phyloP scores from a whole-genome alignment of 257 asterid genomes.

The Fraxinus anomala region DNA sequence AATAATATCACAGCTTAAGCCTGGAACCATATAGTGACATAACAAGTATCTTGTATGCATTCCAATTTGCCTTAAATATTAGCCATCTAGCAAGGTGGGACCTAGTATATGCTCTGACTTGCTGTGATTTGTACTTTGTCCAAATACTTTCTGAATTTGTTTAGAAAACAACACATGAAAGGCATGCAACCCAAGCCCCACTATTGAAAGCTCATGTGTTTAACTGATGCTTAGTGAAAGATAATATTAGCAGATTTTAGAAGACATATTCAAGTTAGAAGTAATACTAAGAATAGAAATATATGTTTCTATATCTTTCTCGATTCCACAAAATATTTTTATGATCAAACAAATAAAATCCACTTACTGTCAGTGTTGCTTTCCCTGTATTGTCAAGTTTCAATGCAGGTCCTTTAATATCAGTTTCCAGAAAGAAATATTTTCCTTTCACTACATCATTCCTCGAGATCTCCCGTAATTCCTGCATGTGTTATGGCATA shows the following conservation, averaged over 20 bases:
- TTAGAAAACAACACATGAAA: not conserved
- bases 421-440: constrained; percentile 82
- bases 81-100: not conserved
- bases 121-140: not conserved
- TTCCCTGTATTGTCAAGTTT: constrained; percentile 91
- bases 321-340: not conserved
- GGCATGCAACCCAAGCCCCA: too few relatives aligned
- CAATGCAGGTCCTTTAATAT: constrained; percentile 81
- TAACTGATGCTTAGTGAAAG: too few relatives aligned
- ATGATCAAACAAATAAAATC: constrained; percentile 14
- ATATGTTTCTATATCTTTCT: constrained; percentile 10
- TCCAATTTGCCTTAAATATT: not conserved
- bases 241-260: not conserved
- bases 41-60: not conserved
- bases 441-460: constrained; percentile 79
- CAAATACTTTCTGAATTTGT: not conserved
- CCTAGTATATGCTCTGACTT: not conserved
- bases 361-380: constrained; percentile 83
- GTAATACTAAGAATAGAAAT: not conserved
- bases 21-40: not conserved
- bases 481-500: constrained; percentile 45
- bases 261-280: not conserved
- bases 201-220: too few relatives aligned
- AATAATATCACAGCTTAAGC: constrained; percentile 21
- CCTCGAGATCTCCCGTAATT: constrained; percentile 63